Base-by-base conservation (phyloP, 2,329 filamentous ascomycete species). In the Trichoderma afroharzianum region DNA sequence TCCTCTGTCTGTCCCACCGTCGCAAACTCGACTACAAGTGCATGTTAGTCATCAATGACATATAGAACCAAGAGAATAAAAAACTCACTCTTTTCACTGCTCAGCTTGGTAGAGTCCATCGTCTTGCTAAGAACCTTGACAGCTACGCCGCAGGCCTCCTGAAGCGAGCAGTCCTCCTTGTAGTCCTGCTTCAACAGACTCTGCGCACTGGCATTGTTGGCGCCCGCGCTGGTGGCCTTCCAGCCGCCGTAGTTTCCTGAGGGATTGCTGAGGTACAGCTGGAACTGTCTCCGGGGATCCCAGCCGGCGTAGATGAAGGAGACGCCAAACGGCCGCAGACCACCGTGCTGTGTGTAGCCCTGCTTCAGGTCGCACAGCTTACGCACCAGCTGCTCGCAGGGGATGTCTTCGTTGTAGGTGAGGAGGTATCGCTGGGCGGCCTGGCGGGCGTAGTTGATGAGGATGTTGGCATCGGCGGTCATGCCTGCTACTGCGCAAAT, bases 101-200 rank as follows among this genome's bases (percentile, higher is more conserved):
- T 98, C 80, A 99, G 85, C 88, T 98, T 99, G 69, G 95, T 98
- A 70, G 95, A 97, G 82, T 99, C 96, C 97, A 99, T 99, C 6
- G 96, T 99, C 91, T 99, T 99, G 88, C 96, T 98, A 76, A 99
- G 85, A 74, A 99, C 96, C 88, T 99, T 99, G 81, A 99, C 96
- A 12, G 96, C 96, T 88, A 98, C 92, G 69, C 92, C 94, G 81
- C 96, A 99, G 5, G 97, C 96, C 85, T 99, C 96, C 85, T 97
- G 93, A 80, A 99, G 83, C 76, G 93, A 92, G 83, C 95, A 98
- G 77, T 98, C 95, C 84, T 99, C 96, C 88, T 98, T 98, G 86
- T 99, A 99, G 83, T 99, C 96, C 83, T 99, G 96, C 89, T 99
- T 99, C 82, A 99, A 84, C 83, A 99, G 84, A 83, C 94, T 97